Evolutionary conservation across 2,329 filamentous ascomycete genomes (phyloP).

Genomic region (Trichoderma hamatum): DNA sequence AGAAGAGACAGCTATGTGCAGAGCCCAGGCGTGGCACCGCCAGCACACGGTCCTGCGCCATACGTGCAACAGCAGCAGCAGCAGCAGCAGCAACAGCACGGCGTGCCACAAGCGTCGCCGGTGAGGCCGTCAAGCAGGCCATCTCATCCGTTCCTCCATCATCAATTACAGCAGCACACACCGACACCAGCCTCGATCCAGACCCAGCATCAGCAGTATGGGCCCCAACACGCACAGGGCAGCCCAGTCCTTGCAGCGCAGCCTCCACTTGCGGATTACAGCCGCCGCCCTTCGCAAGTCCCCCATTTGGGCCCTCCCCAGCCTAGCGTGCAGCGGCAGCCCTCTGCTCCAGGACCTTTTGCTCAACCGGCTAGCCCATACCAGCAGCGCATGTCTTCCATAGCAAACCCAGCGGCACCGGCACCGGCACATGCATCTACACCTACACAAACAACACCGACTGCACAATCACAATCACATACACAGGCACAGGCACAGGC

Average conservation of each 20-base stretch:
- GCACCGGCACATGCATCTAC: conserved; percentile 33
- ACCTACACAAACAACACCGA: neutral
- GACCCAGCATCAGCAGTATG: conserved; percentile 60
- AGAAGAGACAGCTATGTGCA: conserved; percentile 53
- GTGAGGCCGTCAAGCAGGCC: conserved; percentile 48
- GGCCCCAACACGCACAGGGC: conserved; percentile 53
- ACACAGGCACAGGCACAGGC: conserved; percentile 39
- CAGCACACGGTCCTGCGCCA: conserved; percentile 40
- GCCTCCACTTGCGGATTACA: conserved; percentile 47
- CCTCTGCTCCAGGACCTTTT: conserved; percentile 46
- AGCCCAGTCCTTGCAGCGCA: conserved; percentile 56
- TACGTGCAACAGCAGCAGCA: conserved; percentile 39
- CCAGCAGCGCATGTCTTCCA: conserved; percentile 51
- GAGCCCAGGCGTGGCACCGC: conserved; percentile 39
- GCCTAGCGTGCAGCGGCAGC: conserved; percentile 50
- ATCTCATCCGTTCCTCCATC: conserved; percentile 46
- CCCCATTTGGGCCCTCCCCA: conserved; percentile 57
- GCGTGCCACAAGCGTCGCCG: conserved; percentile 54
- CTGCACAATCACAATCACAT: neutral
- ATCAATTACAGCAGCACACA: conserved; percentile 60
- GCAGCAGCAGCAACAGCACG: conserved; percentile 26
- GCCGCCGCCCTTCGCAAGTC: conserved; percentile 57
- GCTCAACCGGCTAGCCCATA: conserved; percentile 62
- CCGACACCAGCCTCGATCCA: conserved; percentile 59
- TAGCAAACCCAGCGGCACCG: conserved; percentile 35